Percentiles rank a stretch among this genome's conserved stretches.
Conservation (phyloP, 1,139 yeast genomes). For the Casaregolazyma suthepensis region DNA sequence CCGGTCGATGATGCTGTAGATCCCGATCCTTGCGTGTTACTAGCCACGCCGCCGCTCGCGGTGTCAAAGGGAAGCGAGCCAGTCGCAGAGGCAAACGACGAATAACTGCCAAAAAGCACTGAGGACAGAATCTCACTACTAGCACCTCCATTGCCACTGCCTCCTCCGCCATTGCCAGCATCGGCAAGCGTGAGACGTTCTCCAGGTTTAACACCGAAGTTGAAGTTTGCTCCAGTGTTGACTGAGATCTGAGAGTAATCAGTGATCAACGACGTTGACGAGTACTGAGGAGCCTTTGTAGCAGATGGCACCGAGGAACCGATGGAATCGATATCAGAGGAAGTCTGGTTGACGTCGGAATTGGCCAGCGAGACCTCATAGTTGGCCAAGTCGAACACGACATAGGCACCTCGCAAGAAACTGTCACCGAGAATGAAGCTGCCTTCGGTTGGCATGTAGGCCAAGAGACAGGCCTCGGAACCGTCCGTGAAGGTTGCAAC, state of each 20-base stretch:
- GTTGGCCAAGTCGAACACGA: constrained; percentile 69
- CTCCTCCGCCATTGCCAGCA: background rate
- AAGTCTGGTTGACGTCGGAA: constrained; percentile 32
- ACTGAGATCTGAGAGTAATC: constrained; percentile 5
- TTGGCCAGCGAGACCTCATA: constrained; percentile 62
- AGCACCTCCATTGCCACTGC: background rate
- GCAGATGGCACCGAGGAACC: constrained; percentile 26
- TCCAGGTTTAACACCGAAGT: constrained; percentile 9
- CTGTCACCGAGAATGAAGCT: constrained; percentile 58
- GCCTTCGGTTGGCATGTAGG: constrained; percentile 16
- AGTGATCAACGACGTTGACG: constrained; percentile 15
- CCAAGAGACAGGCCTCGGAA: constrained; percentile 26
- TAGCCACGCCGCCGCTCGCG: background rate
- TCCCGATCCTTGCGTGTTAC: background rate
- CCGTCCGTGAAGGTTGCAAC: constrained; percentile 20
- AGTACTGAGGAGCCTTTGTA: constrained; percentile 23
- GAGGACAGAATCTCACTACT: background rate
- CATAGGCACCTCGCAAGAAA: constrained; percentile 64
- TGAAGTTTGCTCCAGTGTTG: constrained; percentile 6
- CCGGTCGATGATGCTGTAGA: constrained; percentile 2
- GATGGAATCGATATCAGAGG: constrained; percentile 23
- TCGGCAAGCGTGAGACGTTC: background rate
- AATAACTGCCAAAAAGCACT: background rate
- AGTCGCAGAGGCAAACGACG: constrained; percentile 5
- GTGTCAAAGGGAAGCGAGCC: background rate